A percentile compares a stretch with the other conserved stretches of the same genome.
These are phyloP conservation scores for Camellia granthamiana DNA, from an alignment of 148 eudicot genomes.

Conservation along the genomic window DNA sequence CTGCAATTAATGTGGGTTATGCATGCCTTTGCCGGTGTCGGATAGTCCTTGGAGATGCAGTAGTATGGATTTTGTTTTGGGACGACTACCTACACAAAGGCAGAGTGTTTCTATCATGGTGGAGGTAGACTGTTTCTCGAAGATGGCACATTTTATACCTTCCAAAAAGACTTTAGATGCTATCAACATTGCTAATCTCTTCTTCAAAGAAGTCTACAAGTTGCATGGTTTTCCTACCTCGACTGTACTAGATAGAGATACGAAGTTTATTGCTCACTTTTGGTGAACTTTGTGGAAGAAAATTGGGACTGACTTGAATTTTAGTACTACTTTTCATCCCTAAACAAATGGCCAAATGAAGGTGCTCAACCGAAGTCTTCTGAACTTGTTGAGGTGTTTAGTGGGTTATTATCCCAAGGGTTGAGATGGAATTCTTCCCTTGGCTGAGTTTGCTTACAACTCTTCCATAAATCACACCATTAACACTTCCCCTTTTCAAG, in stretches of 20 bases:
- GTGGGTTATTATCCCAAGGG: background rate
- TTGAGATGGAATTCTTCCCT: background rate
- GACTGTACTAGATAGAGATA: too few species aligned
- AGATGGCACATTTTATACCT: background rate
- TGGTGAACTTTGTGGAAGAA: too few species aligned
- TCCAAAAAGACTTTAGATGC: background rate
- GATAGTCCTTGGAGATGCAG: too few species aligned
- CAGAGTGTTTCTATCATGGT: background rate
- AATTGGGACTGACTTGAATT: background rate
- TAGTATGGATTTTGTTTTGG: background rate
- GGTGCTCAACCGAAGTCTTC: background rate
- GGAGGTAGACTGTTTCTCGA: background rate
- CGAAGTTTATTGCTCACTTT: too few species aligned
- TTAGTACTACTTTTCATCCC: too few species aligned
- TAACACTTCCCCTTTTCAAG: background rate
- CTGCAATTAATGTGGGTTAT: too few species aligned
- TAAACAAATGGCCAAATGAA: background rate
- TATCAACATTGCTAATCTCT: background rate
- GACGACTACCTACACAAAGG: background rate
- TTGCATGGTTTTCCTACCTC: too few species aligned
- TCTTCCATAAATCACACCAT: background rate
- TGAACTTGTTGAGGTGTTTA: background rate
- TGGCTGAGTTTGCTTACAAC: background rate
- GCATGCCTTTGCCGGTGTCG: too few species aligned
- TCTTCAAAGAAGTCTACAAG: background rate